Evolutionary conservation across 148 eudicot genomes (phyloP).

Genomic region (Rhododendron williamsianum): DNA sequence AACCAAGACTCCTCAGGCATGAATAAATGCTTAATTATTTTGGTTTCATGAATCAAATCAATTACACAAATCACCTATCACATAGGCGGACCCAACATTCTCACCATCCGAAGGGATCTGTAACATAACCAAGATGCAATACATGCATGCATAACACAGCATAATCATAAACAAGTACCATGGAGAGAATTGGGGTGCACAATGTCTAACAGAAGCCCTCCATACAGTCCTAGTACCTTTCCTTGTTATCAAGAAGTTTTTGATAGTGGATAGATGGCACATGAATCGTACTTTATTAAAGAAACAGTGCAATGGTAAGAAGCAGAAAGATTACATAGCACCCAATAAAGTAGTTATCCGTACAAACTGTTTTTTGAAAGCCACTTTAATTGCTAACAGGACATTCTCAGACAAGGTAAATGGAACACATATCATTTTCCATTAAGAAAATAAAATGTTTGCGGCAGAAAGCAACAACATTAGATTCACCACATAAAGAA

Average conservation of each 20-base stretch:
- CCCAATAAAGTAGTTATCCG: neutral
- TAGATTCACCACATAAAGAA: neutral
- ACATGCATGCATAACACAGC: neutral
- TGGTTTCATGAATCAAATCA: neutral
- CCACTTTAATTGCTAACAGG: constrained; percentile 2
- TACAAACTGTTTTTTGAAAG: neutral
- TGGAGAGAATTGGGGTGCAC: neutral
- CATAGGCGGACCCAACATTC: neutral
- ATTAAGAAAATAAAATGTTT: neutral
- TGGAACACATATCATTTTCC: neutral
- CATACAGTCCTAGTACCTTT: neutral
- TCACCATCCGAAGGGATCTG: neutral
- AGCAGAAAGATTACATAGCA: neutral
- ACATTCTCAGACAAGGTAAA: neutral
- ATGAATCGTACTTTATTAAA: neutral
- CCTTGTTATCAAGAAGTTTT: neutral
- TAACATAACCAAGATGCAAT: neutral
- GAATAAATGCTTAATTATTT: neutral
- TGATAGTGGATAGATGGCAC: neutral
- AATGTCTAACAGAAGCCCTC: neutral
- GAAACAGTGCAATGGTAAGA: neutral
- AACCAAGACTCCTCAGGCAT: neutral
- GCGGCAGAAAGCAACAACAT: neutral
- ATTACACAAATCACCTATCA: neutral
- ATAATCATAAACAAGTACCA: neutral